Conservation (phyloP, 148 eudicot species). For the Fagopyrum esculentum region DNA sequence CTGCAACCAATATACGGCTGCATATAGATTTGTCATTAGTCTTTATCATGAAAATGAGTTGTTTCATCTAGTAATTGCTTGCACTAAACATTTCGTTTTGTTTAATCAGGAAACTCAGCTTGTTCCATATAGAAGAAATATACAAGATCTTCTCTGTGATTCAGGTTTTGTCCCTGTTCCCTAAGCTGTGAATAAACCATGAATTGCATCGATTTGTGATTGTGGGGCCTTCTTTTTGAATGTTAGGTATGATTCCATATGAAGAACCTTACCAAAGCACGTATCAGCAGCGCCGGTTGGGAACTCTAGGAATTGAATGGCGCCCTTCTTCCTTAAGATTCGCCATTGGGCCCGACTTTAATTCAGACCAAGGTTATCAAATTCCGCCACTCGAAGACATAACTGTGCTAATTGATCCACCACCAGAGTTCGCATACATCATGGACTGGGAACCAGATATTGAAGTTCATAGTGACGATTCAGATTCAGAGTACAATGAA, state of each 20-base stretch:
- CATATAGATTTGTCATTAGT: neutral
- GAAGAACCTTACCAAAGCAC: slow-evolving; percentile 94
- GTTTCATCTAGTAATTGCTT: neutral
- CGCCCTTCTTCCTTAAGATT: slow-evolving; percentile 76
- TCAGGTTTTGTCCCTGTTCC: slow-evolving; percentile 45
- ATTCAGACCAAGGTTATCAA: slow-evolving; percentile 61
- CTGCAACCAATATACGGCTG: neutral
- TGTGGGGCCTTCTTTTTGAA: slow-evolving; percentile 14
- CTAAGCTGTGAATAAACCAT: neutral
- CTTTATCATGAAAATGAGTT: neutral
- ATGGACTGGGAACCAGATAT: slow-evolving; percentile 93
- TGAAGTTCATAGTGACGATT: slow-evolving; percentile 76
- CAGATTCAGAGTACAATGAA: slow-evolving; percentile 83
- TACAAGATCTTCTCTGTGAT: slow-evolving; percentile 98
- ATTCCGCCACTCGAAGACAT: slow-evolving; percentile 63
- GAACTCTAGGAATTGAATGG: slow-evolving; percentile 90
- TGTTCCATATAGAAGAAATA: slow-evolving; percentile 76
- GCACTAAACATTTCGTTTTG: neutral
- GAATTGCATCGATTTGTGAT: neutral
- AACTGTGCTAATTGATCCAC: slow-evolving; percentile 66
- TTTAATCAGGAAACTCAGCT: slow-evolving; percentile 85
- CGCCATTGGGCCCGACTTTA: slow-evolving; percentile 74
- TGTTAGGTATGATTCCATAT: slow-evolving; percentile 88
- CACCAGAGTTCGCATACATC: slow-evolving; percentile 71
- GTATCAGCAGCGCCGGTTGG: slow-evolving; percentile 80